These are phyloP conservation scores for Collybiopsis confluens DNA, from an alignment of 768 basidiomycete species.

Conservation along the genomic window DNA sequence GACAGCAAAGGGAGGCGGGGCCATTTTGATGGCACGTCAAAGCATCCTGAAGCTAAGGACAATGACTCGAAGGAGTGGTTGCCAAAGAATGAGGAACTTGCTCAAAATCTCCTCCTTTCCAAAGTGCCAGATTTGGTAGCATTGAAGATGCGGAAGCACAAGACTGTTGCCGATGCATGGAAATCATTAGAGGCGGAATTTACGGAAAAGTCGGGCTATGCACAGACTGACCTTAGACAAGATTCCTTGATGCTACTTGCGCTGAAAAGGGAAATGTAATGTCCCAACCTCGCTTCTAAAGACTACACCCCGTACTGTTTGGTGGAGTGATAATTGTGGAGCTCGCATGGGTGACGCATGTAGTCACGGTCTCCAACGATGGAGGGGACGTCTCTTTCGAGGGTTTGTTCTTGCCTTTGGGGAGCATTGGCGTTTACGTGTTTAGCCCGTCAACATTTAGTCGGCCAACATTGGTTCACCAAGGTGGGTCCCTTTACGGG, in stretches of 20 bases:
- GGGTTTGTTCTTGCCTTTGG: no score
- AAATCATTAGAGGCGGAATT: conserved; percentile 9
- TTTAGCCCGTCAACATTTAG: no score
- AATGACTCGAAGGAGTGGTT: conserved; percentile 18
- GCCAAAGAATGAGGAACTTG: conserved; percentile 23
- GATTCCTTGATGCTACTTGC: conserved; percentile 24
- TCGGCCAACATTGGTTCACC: no score
- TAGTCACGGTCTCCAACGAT: no score
- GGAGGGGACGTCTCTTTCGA: no score
- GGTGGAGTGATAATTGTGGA: no score
- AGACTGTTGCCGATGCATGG: conserved; percentile 16
- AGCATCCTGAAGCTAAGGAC: conserved; percentile 10
- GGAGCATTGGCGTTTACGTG: no score
- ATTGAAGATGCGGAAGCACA: conserved; percentile 1
- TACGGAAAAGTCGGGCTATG: conserved; percentile 24
- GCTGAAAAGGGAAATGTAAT: conserved; percentile 22
- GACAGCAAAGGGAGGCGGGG: conserved; percentile 20
- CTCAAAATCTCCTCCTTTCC: conserved; percentile 4
- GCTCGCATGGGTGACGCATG: no score
- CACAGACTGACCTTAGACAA: conserved; percentile 21
- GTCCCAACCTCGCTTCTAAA: no score
- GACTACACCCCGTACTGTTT: no score
- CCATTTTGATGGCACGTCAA: conserved; percentile 3
- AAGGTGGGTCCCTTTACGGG: no score
- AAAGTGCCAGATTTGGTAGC: conserved; percentile 11